Conservation (phyloP, 164 flowering plant genomes). For the Tetracentron sinense region DNA sequence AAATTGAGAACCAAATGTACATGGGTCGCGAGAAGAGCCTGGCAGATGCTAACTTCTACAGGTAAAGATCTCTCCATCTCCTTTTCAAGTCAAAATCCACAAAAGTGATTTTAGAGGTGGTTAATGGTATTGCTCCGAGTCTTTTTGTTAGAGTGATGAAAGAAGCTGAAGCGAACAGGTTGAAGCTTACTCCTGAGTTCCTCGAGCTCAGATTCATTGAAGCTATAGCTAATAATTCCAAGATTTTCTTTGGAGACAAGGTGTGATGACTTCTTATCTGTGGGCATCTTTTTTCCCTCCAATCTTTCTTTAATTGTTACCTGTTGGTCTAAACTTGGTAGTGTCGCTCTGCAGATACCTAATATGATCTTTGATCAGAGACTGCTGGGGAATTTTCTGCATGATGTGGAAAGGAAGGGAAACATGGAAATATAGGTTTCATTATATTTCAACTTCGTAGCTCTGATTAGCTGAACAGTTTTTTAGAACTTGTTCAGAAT, state of each 20-base stretch:
- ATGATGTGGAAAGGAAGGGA: slow-evolving; percentile 17
- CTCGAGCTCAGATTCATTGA: slow-evolving; percentile 87
- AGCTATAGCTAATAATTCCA: slow-evolving; percentile 78
- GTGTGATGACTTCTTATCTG: slow-evolving; percentile 30
- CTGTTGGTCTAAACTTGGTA: background rate
- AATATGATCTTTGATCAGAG: slow-evolving; percentile 82
- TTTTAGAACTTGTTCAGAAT: no score
- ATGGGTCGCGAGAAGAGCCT: slow-evolving; percentile 76
- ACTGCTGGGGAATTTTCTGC: slow-evolving; percentile 66
- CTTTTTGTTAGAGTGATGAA: slow-evolving; percentile 46
- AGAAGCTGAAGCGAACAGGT: slow-evolving; percentile 90
- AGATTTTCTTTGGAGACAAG: slow-evolving; percentile 92
- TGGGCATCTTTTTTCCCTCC: no score
- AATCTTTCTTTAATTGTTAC: background rate
- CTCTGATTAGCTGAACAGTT: no score
- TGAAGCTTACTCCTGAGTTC: slow-evolving; percentile 83
- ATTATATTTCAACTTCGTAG: background rate
- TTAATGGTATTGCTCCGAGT: background rate
- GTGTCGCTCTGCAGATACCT: slow-evolving; percentile 53
- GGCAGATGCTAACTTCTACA: slow-evolving; percentile 80
- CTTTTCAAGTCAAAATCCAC: background rate
- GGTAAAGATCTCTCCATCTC: slow-evolving; percentile 36
- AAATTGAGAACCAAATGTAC: slow-evolving; percentile 86
- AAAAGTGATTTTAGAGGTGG: background rate
- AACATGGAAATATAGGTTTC: slow-evolving; percentile 8